Evolutionary conservation across 345 rosid species (phyloP), one percentile per base, ranked within the genome.

Genomic region (Salix purpurea): DNA sequence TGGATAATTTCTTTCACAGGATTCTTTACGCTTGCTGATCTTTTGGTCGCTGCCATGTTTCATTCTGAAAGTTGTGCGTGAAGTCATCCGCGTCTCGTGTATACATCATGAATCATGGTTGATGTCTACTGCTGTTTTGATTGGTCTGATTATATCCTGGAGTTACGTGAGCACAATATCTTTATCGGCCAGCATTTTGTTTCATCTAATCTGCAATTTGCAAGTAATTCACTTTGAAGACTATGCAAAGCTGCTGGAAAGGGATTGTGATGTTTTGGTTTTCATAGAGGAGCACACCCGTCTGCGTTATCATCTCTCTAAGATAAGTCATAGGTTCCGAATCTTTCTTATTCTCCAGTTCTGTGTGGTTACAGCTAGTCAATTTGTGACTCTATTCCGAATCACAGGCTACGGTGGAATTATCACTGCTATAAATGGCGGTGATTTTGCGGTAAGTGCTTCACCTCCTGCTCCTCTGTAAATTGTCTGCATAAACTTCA

Each of bases 281-380:
- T 86, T 89, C 66, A 90, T 91, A 37, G 87, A 90, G 50, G 97
- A 92, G 80, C 98, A 94, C 79, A 84, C 84, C 62, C 95, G 90
- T 65, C 85, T 94, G 16, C 87, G 97, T 0, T 77, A 88, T 82
- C 83, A 94, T 77, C 95, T 92, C 21, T 92, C 97, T 54, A 94
- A 94, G 84, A 94, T 94, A 80, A 94, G 98, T 87, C 98, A 94
- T 81, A 89, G 97, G 87, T 94, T 92, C 82, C 89, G 97, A 16
- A 92, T 94, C 74, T 94, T 89, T 84, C 97, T 94, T 68, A 85
- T 94, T 79, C 83, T 91, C 34, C 86, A 91, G 82, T 88, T 94
- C 86, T 36, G 86, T 82, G 89, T 91, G 23, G 97, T 94, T 77
- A 91, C 97, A 2, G 86, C 85, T 48, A 89, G 93, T 82, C 98